Percentiles rank a stretch among this genome's conserved stretches.
Conservation (phyloP, 1,139 yeast species). For the Debaryomyces robertsiae region DNA sequence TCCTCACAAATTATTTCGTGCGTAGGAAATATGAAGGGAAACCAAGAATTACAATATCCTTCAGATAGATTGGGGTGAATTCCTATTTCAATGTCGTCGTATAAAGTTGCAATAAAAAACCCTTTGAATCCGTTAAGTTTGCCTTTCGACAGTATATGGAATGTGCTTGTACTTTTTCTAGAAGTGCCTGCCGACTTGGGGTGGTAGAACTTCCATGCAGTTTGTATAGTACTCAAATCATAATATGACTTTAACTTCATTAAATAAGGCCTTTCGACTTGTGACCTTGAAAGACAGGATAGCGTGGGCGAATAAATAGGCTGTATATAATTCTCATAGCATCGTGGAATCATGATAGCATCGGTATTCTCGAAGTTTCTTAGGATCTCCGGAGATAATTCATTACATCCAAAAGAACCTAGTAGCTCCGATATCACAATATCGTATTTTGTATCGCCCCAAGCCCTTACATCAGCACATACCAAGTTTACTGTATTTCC, state of each 20-base stretch:
- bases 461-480: conserved; percentile 57
- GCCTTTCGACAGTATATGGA: conserved; percentile 13
- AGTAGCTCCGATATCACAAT: conserved; percentile 77
- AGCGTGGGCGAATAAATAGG: conserved; percentile 61
- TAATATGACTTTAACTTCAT: conserved; percentile 56
- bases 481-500: conserved; percentile 48
- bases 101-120: conserved; percentile 66
- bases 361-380: conserved; percentile 15
- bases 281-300: conserved; percentile 6
- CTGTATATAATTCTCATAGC: conserved; percentile 59
- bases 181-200: conserved; percentile 26
- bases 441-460: conserved; percentile 43
- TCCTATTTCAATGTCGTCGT: conserved; percentile 52
- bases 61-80: conserved; percentile 12
- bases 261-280: conserved; percentile 56
- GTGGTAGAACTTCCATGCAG: conserved; percentile 58
- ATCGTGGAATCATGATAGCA: conserved; percentile 63
- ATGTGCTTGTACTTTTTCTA: not conserved
- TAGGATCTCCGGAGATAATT: conserved; percentile 79
- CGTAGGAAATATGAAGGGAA: conserved; percentile 75
- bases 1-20: conserved; percentile 47
- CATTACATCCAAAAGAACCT: conserved; percentile 93
- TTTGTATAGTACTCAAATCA: conserved; percentile 38
- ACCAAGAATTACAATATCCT: conserved; percentile 51
- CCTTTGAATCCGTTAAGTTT: conserved; percentile 73